phyloP scores from a whole-genome alignment of 2,329 filamentous ascomycete genomes.

The Cladophialophora immunda region DNA sequence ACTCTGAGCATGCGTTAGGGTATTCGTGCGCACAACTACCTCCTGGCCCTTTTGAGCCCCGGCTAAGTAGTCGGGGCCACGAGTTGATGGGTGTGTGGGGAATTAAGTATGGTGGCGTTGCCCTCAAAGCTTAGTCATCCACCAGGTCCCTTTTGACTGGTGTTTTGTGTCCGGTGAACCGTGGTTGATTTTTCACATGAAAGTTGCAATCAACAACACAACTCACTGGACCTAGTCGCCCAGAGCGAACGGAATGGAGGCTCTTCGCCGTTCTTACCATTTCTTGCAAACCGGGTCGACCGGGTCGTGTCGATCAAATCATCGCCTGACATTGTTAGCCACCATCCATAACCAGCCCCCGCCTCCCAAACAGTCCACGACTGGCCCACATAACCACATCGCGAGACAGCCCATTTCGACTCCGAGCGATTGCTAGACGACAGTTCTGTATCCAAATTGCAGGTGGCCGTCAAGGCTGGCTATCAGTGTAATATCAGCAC shows the following conservation, averaged over 20 bases:
- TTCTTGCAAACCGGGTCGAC: slow-evolving; percentile 19
- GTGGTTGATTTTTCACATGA: slow-evolving; percentile 18
- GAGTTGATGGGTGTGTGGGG: slow-evolving; percentile 10
- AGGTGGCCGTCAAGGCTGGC: too few species aligned
- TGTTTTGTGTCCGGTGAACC: slow-evolving; percentile 9
- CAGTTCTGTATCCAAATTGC: too few species aligned
- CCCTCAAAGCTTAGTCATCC: slow-evolving; percentile 19
- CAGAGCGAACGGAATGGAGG: slow-evolving; percentile 21
- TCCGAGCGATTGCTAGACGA: too few species aligned
- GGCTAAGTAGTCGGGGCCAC: slow-evolving; percentile 11
- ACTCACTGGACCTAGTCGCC: slow-evolving; percentile 17
- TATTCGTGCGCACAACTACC: slow-evolving; percentile 1
- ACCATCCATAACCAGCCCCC: too few species aligned
- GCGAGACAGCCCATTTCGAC: too few species aligned
- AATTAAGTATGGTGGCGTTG: slow-evolving; percentile 18
- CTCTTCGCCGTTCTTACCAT: slow-evolving; percentile 17
- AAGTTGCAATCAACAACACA: slow-evolving; percentile 18
- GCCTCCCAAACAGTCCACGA: too few species aligned
- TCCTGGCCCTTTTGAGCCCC: slow-evolving; percentile 9
- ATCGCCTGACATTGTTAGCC: too few species aligned
- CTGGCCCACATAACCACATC: too few species aligned
- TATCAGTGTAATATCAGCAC: too few species aligned
- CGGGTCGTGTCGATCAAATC: too few species aligned
- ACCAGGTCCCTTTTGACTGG: slow-evolving; percentile 14
- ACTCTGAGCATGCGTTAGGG: background rate